Conservation (phyloP, 78 protist genomes). For the Polysphondylium violaceum region DNA sequence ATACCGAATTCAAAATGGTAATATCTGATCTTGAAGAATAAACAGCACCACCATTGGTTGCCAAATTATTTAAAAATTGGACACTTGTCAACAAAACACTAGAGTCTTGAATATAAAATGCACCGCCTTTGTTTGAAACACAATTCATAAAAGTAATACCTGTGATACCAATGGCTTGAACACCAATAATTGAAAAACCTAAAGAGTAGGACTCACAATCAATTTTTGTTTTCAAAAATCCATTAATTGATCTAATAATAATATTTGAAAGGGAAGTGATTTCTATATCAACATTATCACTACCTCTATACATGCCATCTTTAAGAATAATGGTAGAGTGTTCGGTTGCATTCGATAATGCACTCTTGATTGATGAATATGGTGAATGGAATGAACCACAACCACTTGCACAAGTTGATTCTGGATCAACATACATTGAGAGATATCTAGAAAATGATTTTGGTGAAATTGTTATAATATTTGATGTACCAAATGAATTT, state of each 20-base stretch:
- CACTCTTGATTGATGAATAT: not conserved
- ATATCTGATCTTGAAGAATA: not conserved
- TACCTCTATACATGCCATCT: not conserved
- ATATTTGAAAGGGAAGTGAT: not conserved
- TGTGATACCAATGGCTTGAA: too few relatives aligned
- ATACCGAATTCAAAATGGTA: not conserved
- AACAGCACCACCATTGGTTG: not conserved
- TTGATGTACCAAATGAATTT: too few relatives aligned
- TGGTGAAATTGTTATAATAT: too few relatives aligned
- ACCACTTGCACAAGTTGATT: not conserved
- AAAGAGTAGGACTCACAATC: too few relatives aligned
- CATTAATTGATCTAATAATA: not conserved
- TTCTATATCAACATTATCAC: not conserved
- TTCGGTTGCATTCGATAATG: not conserved
- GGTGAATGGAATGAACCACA: not conserved
- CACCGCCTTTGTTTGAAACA: too few relatives aligned
- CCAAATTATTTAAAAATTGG: not conserved
- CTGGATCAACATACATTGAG: not conserved
- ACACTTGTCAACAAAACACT: not conserved
- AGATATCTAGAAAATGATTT: too few relatives aligned
- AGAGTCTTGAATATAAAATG: too few relatives aligned
- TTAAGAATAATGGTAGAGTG: not conserved
- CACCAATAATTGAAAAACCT: too few relatives aligned
- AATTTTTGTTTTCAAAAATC: too few relatives aligned
- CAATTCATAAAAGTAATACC: not conserved